These are phyloP conservation scores for Leucaena leucocephala DNA, from an alignment of 306 rosid species.

Conservation along the genomic window DNA sequence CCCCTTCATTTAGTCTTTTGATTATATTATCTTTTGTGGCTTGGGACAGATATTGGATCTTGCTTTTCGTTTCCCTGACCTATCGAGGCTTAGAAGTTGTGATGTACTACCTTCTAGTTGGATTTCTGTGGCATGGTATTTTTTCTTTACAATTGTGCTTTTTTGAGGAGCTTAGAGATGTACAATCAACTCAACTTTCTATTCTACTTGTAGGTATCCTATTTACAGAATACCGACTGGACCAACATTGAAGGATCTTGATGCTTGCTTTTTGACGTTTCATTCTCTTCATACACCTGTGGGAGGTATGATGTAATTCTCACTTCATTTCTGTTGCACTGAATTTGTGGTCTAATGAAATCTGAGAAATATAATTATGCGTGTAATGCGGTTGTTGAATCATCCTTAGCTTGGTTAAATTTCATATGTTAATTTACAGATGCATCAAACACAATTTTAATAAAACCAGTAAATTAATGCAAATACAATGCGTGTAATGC, in stretches of 20 bases:
- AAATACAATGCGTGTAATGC: no score
- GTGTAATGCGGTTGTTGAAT: not conserved
- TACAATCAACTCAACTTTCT: slow-evolving; percentile 24
- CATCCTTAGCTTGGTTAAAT: not conserved
- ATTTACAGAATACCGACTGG: slow-evolving; percentile 85
- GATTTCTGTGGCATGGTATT: slow-evolving; percentile 81
- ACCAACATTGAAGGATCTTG: slow-evolving; percentile 71
- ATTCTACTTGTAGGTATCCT: slow-evolving; percentile 61
- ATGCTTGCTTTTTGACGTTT: slow-evolving; percentile 78
- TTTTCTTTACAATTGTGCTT: slow-evolving; percentile 25
- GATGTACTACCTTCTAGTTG: slow-evolving; percentile 68
- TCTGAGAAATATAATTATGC: slow-evolving; percentile 6
- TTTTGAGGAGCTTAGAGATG: slow-evolving; percentile 6
- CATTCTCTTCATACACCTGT: slow-evolving; percentile 55
- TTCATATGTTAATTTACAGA: not conserved
- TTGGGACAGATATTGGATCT: slow-evolving; percentile 63
- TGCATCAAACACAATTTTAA: not conserved
- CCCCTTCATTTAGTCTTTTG: slow-evolving; percentile 5
- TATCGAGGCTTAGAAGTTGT: slow-evolving; percentile 63
- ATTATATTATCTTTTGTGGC: slow-evolving; percentile 15
- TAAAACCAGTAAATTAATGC: not conserved
- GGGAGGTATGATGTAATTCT: slow-evolving; percentile 50
- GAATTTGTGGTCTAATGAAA: not conserved
- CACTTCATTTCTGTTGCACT: not conserved
- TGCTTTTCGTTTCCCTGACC: slow-evolving; percentile 58